A percentile compares a stretch with the other conserved stretches of the same genome.
Conservation (phyloP, 768 basidiomycete genomes). For the Collybia mongolica region DNA sequence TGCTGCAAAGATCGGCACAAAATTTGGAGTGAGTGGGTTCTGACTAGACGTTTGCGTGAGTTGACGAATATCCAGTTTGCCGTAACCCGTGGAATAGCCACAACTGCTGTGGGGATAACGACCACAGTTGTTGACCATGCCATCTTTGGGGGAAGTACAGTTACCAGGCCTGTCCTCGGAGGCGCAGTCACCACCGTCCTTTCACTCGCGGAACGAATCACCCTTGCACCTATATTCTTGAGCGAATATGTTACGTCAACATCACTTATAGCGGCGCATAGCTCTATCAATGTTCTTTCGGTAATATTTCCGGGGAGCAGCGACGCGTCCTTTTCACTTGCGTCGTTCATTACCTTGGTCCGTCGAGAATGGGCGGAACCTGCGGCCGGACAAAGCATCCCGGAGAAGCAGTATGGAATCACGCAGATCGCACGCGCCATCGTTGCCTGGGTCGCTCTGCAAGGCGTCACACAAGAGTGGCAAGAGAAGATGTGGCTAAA, state of each 20-base stretch:
- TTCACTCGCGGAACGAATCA: slow-evolving; percentile 66
- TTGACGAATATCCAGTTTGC: slow-evolving; percentile 51
- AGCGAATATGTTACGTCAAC: slow-evolving; percentile 78
- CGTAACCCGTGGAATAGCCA: slow-evolving; percentile 60
- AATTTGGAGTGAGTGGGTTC: slow-evolving; percentile 57
- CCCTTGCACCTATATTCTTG: slow-evolving; percentile 72
- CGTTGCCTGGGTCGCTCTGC: slow-evolving; percentile 78
- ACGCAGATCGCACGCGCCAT: slow-evolving; percentile 68
- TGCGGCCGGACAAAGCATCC: slow-evolving; percentile 47
- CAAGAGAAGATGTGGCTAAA: slow-evolving; percentile 72
- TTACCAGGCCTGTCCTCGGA: slow-evolving; percentile 57
- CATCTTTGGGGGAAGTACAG: slow-evolving; percentile 60
- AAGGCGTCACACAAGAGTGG: slow-evolving; percentile 80
- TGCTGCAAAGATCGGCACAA: slow-evolving; percentile 65
- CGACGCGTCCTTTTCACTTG: slow-evolving; percentile 80
- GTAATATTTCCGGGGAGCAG: slow-evolving; percentile 72
- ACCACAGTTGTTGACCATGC: slow-evolving; percentile 62
- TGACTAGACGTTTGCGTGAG: background rate
- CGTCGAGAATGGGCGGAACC: slow-evolving; percentile 71
- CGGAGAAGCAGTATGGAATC: slow-evolving; percentile 60
- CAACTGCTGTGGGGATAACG: slow-evolving; percentile 55
- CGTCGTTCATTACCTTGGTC: slow-evolving; percentile 79
- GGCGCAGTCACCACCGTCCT: slow-evolving; percentile 60
- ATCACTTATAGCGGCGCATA: slow-evolving; percentile 70
- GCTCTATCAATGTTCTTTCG: slow-evolving; percentile 72